Evolutionary conservation across 208 protist genomes (phyloP).

Genomic region (Leptomonas pyrrhocoris): DNA sequence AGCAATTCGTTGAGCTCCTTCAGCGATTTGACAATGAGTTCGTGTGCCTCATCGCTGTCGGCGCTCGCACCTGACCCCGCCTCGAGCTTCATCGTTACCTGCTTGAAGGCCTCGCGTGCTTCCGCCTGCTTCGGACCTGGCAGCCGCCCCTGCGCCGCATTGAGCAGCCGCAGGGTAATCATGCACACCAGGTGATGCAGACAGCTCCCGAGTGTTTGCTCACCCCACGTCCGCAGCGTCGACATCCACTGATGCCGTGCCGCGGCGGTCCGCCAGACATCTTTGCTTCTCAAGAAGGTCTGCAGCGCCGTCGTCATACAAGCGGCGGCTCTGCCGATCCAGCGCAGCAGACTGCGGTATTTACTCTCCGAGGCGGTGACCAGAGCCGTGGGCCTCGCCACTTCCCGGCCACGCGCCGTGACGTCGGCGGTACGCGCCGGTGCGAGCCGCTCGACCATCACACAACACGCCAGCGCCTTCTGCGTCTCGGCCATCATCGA

Average conservation of each 20-base stretch:
- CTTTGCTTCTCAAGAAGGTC: conserved; percentile 2
- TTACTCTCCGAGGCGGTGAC: conserved; percentile 20
- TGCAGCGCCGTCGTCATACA: conserved; percentile 14
- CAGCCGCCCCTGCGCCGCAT: conserved; percentile 21
- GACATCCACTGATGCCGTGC: conserved; percentile 29
- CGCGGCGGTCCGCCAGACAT: conserved; percentile 13
- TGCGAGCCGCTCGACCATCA: conserved; percentile 34
- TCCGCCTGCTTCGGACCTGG: conserved; percentile 21
- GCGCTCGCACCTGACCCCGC: neutral
- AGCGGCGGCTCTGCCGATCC: conserved; percentile 22
- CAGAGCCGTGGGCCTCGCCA: neutral
- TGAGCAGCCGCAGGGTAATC: conserved; percentile 46
- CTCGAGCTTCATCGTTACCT: conserved; percentile 6
- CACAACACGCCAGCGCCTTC: conserved; percentile 46
- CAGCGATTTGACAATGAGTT: conserved; percentile 2
- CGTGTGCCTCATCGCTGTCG: conserved; percentile 3
- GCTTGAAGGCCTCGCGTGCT: conserved; percentile 21
- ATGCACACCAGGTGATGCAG: conserved; percentile 42
- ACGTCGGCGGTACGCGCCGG: neutral
- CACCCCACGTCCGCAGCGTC: conserved; percentile 27
- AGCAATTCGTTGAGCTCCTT: neutral
- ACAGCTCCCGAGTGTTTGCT: conserved; percentile 34
- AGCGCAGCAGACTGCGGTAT: conserved; percentile 25
- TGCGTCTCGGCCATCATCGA: conserved; percentile 36
- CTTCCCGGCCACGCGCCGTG: neutral